Conservation (phyloP, 768 basidiomycete genomes). For the Lactarius evosmus region DNA sequence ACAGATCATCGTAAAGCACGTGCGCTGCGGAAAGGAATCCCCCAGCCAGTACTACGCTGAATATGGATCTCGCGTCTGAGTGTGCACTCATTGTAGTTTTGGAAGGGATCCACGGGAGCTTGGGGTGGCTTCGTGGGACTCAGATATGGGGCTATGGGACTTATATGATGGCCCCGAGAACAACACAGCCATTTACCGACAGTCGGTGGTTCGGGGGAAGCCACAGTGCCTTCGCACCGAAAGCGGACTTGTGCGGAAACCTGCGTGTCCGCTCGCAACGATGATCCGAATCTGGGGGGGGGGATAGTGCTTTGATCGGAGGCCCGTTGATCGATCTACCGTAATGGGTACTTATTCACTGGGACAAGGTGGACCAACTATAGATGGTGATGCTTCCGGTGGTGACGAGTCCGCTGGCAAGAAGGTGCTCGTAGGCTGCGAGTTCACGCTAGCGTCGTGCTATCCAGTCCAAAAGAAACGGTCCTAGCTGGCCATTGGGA, state of each 20-base stretch:
- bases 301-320: not conserved
- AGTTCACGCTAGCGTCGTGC: not conserved
- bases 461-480: not conserved
- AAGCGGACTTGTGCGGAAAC: not conserved
- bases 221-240: not conserved
- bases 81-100: not conserved
- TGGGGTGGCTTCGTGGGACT: not conserved
- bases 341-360: not conserved
- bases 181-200: not conserved
- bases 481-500: no score
- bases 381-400: not conserved
- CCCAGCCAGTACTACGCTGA: conserved; percentile 15
- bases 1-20: not conserved
- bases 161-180: not conserved
- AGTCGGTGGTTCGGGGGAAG: not conserved
- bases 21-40: conserved; percentile 15
- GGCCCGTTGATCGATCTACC: not conserved
- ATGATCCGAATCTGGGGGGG: no score
- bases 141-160: not conserved
- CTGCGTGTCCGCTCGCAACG: not conserved
- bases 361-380: not conserved
- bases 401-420: not conserved
- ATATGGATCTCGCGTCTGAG: conserved; percentile 20
- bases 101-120: not conserved
- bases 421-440: not conserved